Base-by-base conservation (phyloP, 176 grass and related monocot species). In the Aegilops umbellulata region DNA sequence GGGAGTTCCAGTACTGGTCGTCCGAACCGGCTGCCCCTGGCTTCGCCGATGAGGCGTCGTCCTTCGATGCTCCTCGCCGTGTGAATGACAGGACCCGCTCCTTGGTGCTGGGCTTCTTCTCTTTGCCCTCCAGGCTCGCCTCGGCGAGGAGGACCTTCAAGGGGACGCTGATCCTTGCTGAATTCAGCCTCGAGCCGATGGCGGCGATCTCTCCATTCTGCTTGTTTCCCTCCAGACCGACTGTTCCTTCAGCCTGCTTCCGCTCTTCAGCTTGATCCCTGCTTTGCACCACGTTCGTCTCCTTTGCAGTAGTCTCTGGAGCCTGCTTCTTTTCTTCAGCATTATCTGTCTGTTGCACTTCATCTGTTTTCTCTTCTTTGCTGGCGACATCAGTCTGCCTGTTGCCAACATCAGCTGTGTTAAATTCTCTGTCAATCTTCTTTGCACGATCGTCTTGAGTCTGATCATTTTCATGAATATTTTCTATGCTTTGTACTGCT, bases 91-190 rank as follows among this genome's bases (percentile, higher is more conserved):
- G 3, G 8, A 85, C 86, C 15, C 83, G 31, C 22, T 86, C 85
- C 62, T 86, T 89, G 39, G 78, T 41, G 31, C 80, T 88, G 26
- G 85, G 81, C 74, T 78, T 84, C 69, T 89, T 78, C 10, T 86
- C 87, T 83, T 92, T 89, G 23, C 65, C 83, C 87, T 92, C 93
- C 31, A 76, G 19, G 7, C 83, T 92, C 15, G 90, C 93, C 75
- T 92, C 85, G 0, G 87, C 90, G 0, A 94, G 90, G 42, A 94
- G 93, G 34, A 87, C 90, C 85, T 90, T 94, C 82, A 94, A 74
- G 3, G 88, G 87, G 17, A 88, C 87, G 22, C 68, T 83, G 17
- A 79, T 22, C 61, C 88, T 90, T 60, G 30, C 79, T 53, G 93
- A 86, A n/a, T 90, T 90, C 74, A 57, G 19, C 34, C 53, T 75